Conservation (phyloP, 257 asterid genomes). For the Osmanthus fragrans region DNA sequence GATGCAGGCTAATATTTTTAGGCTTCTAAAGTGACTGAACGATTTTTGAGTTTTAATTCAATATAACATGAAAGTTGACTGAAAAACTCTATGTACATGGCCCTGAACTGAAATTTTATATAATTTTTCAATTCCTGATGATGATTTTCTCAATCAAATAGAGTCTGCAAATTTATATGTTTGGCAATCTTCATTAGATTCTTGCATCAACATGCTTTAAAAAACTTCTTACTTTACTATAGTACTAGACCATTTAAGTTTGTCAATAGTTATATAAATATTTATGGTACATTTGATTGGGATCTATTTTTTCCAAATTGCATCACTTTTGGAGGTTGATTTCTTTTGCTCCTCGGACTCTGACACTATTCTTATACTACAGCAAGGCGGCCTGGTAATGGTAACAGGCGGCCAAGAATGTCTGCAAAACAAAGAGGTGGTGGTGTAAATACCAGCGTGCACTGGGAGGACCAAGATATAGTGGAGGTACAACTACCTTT, state of each 20-base stretch:
- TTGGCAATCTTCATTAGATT: neutral
- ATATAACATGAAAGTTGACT: neutral
- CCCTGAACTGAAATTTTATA: neutral
- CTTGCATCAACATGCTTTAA: neutral
- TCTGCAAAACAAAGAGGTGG: neutral
- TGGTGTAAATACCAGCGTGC: neutral
- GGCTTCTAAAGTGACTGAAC: neutral
- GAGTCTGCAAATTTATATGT: neutral
- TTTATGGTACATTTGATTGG: neutral
- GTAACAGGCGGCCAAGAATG: neutral
- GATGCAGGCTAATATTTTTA: neutral
- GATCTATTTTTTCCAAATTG: neutral
- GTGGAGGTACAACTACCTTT: neutral
- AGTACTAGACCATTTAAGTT: neutral
- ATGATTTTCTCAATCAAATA: neutral
- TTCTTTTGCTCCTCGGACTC: neutral
- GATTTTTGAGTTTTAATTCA: neutral
- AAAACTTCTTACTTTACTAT: neutral
- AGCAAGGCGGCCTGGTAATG: neutral
- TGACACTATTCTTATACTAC: neutral
- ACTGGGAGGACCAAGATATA: neutral
- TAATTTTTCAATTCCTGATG: neutral
- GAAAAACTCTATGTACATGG: neutral
- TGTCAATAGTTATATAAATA: neutral
- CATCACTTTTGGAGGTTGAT: neutral